These are phyloP conservation scores for Erodium maritimum DNA, from an alignment of 345 rosid species.

Conservation along the genomic window DNA sequence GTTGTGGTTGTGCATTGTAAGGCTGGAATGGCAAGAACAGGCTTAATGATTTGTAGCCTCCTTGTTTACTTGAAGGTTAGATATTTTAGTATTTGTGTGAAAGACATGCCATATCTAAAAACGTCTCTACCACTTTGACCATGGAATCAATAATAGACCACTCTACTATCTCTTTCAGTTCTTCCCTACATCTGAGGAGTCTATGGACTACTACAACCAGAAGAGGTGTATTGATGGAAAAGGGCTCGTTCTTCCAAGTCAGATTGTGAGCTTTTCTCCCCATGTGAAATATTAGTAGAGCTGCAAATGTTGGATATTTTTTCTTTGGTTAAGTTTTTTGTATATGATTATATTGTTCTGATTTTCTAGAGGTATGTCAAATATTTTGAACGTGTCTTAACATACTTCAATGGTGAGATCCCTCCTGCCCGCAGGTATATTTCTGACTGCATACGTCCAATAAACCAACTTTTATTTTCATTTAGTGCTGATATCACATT, in stretches of 20 bases:
- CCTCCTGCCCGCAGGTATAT: slow-evolving; percentile 68
- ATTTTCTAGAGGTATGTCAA: slow-evolving; percentile 66
- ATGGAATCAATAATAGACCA: neutral
- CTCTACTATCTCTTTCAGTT: slow-evolving; percentile 33
- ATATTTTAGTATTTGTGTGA: neutral
- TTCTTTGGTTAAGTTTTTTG: neutral
- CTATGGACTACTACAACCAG: slow-evolving; percentile 77
- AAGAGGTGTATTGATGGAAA: slow-evolving; percentile 84
- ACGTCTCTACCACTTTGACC: neutral
- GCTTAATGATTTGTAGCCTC: slow-evolving; percentile 90
- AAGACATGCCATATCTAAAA: too few relatives aligned
- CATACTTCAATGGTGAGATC: slow-evolving; percentile 43
- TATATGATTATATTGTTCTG: slow-evolving; percentile 9
- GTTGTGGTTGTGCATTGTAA: slow-evolving; percentile 97
- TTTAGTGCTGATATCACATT: neutral
- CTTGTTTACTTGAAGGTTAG: slow-evolving; percentile 73
- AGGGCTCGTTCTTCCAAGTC: slow-evolving; percentile 92
- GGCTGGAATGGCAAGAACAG: slow-evolving; percentile 95
- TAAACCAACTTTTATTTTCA: neutral
- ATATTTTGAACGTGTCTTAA: slow-evolving; percentile 52
- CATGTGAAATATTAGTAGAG: slow-evolving; percentile 9
- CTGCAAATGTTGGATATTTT: neutral
- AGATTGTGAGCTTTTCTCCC: slow-evolving; percentile 56
- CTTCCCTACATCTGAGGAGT: slow-evolving; percentile 81
- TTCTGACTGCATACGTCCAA: slow-evolving; percentile 3